Conservation (phyloP, 495 filamentous ascomycete genomes). For the Articulospora tetracladia region DNA sequence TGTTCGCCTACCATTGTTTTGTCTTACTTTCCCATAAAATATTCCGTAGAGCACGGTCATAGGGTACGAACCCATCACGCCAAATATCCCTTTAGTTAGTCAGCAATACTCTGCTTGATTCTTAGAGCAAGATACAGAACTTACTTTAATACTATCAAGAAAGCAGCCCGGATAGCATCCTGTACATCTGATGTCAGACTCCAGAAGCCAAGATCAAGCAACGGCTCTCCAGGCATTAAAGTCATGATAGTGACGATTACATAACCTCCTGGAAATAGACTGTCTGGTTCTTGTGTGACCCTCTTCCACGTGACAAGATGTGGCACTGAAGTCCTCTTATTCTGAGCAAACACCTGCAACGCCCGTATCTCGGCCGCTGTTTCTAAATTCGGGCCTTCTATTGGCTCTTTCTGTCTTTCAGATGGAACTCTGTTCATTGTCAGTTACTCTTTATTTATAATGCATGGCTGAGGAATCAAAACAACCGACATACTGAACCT, state of each 20-base stretch:
- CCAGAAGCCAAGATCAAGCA: background rate
- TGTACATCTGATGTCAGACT: background rate
- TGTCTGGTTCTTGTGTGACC: background rate
- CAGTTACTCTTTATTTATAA: background rate
- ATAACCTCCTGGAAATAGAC: background rate
- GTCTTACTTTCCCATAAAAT: background rate
- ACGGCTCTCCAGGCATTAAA: background rate
- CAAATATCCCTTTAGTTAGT: background rate
- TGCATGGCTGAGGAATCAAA: background rate
- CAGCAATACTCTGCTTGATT: background rate
- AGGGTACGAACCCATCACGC: background rate
- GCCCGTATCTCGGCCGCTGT: background rate
- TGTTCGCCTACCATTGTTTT: background rate
- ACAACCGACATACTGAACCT: background rate
- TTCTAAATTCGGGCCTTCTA: background rate
- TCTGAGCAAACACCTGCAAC: background rate
- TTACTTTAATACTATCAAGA: background rate
- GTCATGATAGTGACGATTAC: background rate
- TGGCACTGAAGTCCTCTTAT: background rate
- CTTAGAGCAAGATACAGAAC: background rate
- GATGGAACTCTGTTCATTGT: background rate
- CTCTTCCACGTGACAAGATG: background rate
- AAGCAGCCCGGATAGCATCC: background rate
- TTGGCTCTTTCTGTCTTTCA: background rate
- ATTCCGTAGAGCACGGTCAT: constrained; percentile 1